Base-by-base conservation (phyloP, 2,329 filamentous ascomycete species). In the Stachybotrys chartarum region DNA sequence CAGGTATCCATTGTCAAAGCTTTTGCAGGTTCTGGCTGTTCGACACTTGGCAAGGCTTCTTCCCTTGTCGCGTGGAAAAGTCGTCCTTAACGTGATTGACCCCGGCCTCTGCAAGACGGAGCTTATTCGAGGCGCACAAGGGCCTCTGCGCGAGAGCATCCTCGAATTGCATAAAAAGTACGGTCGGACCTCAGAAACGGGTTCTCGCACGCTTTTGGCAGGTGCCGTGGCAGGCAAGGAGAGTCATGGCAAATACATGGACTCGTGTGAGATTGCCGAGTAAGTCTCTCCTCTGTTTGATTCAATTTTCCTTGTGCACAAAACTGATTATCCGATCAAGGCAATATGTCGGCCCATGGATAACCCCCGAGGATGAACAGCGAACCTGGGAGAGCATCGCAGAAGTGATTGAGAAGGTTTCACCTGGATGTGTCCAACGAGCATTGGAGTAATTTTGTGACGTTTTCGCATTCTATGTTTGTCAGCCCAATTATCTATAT, bases 81-180 rank as follows among this genome's bases (percentile, higher is more conserved):
- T 72, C 18, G 57, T 71, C 44, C 48, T 71, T 17, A 71, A 70
- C 56, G 24, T 62, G 0, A 32, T 67, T 12, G 63, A 64, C 52
- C 70, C 69, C 0, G 69, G 69, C 1, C 55, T 71, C 5, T 67
- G 64, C 59, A 64, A 59, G 46, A 65, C 64, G 0, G 18, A 35
- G 10, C 32, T 51, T 30, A 51, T 53, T 18, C 55, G 57, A 18
- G 55, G 61, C 18, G 7, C 53, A 4, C 44, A 57, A 35, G 30
- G 14, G 6, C n/a, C 11, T 1, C 46, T 52, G 30, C 12, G 42
- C 24, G 50, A 48, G 3, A 6, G 10, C 32, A 48, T 60, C 16
- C 35, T 42, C 31, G 53, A 57, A 12, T 44, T 51, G 42, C 52
- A 55, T 39, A 31, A 39, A 3, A 3, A 50, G 11, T 49, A 57